phyloP scores from a whole-genome alignment of 495 filamentous ascomycete genomes.

The Daldinia childiae region DNA sequence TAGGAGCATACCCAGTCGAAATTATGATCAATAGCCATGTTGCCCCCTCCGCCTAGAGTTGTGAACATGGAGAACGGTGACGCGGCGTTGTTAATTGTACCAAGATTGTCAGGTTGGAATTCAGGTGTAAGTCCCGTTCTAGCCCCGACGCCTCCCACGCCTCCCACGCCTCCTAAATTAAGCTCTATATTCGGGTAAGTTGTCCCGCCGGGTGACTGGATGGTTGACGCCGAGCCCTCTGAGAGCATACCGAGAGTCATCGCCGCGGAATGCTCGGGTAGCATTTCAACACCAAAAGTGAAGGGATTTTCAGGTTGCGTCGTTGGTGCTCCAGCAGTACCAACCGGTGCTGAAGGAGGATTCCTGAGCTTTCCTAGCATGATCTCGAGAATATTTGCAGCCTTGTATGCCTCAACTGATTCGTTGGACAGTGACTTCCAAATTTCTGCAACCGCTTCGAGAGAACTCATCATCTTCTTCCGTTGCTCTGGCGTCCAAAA shows the following conservation, averaged over 20 bases:
- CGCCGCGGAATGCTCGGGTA: slow-evolving; percentile 73
- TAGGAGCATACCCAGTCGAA: slow-evolving; percentile 79
- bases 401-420: slow-evolving; percentile 91
- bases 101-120: slow-evolving; percentile 65
- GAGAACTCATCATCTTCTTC: slow-evolving; percentile 75
- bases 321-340: slow-evolving; percentile 37
- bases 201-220: slow-evolving; percentile 52
- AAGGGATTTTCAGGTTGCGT: slow-evolving; percentile 39
- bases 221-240: slow-evolving; percentile 69
- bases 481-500: slow-evolving; percentile 77
- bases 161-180: neutral
- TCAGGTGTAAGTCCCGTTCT: slow-evolving; percentile 53
- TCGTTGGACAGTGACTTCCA: slow-evolving; percentile 79
- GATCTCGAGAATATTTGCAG: slow-evolving; percentile 74
- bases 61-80: slow-evolving; percentile 65
- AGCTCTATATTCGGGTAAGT: slow-evolving; percentile 51
- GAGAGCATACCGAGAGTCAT: slow-evolving; percentile 85
- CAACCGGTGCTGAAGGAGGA: slow-evolving; percentile 29
- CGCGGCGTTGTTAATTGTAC: slow-evolving; percentile 56
- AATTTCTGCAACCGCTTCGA: slow-evolving; percentile 77
- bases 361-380: slow-evolving; percentile 79
- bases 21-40: slow-evolving; percentile 60
- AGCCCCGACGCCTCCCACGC: slow-evolving; percentile 32
- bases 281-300: slow-evolving; percentile 50
- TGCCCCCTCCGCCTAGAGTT: slow-evolving; percentile 52